Base-by-base conservation (phyloP, 2,329 filamentous ascomycete species). In the Trichoderma polysporum region DNA sequence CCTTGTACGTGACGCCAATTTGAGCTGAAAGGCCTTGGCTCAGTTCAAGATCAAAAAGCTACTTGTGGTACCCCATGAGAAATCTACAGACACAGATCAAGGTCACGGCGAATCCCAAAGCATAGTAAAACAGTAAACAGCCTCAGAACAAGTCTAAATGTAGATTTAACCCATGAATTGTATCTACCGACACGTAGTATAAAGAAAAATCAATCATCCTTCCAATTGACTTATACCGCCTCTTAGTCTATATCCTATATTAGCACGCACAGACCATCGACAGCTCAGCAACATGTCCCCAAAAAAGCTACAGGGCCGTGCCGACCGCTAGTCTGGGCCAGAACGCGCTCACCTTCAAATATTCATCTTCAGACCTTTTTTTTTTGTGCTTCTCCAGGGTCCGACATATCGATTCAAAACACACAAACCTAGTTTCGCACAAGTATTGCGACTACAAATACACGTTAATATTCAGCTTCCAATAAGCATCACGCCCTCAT, bases 281-380 rank as follows among this genome's bases (percentile, higher is more conserved):
- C 50, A 54, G 27, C 60, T 27, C 37, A 13, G 17, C 31, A 35
- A 58, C 19, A 41, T 53, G 59, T 62, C 59, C 35, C 47, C 33
- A 17, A 45, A 53, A 63, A 53, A 63, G 60, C 27, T 47, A 27
- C 47, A 63, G 49, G 37, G 37, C 52, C 37, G 13, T 41, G 49
- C 35, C 60, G 60, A 63, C 60, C 60, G 60, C 60, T 63, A 54
- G 60, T 63, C 50, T n/a, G 35, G 53, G 60, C 60, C 60, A 63
- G 37, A 61, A 52, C 60, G 50, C 60, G 60, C 60, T 54, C 47
- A 45, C 60, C 50, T 54, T 35, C 60, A 63, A 54, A 33, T 60
- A 33, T 22, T 37, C 25, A 17, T 31, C 45, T 35, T 25, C 41
- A 10, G 33, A 39, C 27, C 29, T 31, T 39, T 29, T 27, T 10